A percentile compares a stretch with the other conserved stretches of the same genome.
Evolutionary conservation across 371 early-diverging fungal genomes (phyloP).

Genomic region (Mortierella sp.): DNA sequence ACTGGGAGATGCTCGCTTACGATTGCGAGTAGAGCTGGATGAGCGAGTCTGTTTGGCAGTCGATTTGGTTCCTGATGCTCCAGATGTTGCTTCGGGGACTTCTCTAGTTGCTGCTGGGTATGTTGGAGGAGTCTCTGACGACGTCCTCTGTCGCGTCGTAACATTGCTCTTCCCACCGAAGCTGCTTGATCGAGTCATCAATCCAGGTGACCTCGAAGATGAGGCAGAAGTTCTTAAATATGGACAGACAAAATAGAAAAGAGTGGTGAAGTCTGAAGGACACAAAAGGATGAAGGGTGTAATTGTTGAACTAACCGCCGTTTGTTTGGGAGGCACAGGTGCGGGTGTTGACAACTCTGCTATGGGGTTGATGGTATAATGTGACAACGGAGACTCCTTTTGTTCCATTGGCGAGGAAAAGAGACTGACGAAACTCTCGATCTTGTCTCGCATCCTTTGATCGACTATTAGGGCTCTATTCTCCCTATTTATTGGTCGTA

Average conservation of each 20-base stretch:
- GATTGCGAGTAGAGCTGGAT: conserved; percentile 22
- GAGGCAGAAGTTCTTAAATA: conserved; percentile 22
- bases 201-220: conserved; percentile 4
- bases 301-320: conserved; percentile 9
- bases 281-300: conserved; percentile 49
- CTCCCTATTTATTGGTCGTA: conserved; percentile 31
- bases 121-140: conserved; percentile 54
- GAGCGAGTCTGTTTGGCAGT: conserved; percentile 8
- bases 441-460: conserved; percentile 35
- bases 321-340: conserved; percentile 10
- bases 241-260: conserved; percentile 54
- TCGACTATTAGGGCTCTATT: conserved; percentile 35
- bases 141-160: conserved; percentile 32
- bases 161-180: conserved; percentile 33
- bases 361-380: conserved; percentile 38
- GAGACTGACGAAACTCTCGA: conserved; percentile 28
- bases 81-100: background rate
- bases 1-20: conserved; percentile 44
- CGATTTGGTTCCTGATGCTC: background rate
- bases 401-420: conserved; percentile 18
- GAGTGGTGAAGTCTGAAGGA: conserved; percentile 54
- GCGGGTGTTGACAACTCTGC: conserved; percentile 31
- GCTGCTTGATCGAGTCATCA: conserved; percentile 50
- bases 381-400: background rate
- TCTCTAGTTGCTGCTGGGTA: conserved; percentile 31